Percentiles rank a stretch among this genome's conserved stretches.
phyloP scores from a whole-genome alignment of 2,329 filamentous ascomycete species.

The Colletotrichum liaoningense region DNA sequence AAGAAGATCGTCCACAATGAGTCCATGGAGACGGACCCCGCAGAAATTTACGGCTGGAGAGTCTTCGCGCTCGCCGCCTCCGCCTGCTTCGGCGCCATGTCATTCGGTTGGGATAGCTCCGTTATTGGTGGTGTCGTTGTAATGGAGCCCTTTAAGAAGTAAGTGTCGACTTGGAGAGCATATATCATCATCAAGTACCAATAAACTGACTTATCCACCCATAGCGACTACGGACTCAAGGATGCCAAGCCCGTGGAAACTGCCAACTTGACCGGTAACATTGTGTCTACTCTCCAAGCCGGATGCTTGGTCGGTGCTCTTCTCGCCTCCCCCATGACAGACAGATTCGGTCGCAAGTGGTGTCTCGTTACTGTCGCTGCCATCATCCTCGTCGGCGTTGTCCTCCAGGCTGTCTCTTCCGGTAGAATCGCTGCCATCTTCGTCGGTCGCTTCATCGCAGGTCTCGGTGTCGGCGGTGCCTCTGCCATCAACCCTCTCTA shows the following conservation, averaged over 20 bases:
- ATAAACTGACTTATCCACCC: conserved; percentile 60
- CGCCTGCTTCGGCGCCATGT: conserved; percentile 60
- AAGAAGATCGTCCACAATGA: conserved; percentile 63
- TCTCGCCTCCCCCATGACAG: conserved; percentile 50
- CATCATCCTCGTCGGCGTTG: conserved; percentile 67
- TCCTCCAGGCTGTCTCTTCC: conserved; percentile 69
- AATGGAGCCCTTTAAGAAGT: conserved; percentile 67
- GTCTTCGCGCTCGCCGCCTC: conserved; percentile 73
- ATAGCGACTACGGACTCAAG: conserved; percentile 46
- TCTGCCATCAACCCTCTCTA: conserved; percentile 57
- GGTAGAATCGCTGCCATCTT: conserved; percentile 71
- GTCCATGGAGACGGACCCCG: conserved; percentile 74
- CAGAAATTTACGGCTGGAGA: conserved; percentile 76
- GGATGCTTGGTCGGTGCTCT: conserved; percentile 45
- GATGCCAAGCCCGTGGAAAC: conserved; percentile 31
- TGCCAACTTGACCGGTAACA: conserved; percentile 40
- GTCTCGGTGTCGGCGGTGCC: conserved; percentile 56
- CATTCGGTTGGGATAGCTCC: conserved; percentile 73
- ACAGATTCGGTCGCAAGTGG: conserved; percentile 53
- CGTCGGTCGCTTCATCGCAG: conserved; percentile 67
- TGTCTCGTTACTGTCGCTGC: conserved; percentile 65
- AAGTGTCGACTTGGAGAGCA: conserved; percentile 35
- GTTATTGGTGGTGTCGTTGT: conserved; percentile 76
- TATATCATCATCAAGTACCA: no score
- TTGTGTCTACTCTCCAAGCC: conserved; percentile 42